Percentiles rank a stretch among this genome's conserved stretches.
Conservation (phyloP, 83 land plant species). For the Picea abies region DNA sequence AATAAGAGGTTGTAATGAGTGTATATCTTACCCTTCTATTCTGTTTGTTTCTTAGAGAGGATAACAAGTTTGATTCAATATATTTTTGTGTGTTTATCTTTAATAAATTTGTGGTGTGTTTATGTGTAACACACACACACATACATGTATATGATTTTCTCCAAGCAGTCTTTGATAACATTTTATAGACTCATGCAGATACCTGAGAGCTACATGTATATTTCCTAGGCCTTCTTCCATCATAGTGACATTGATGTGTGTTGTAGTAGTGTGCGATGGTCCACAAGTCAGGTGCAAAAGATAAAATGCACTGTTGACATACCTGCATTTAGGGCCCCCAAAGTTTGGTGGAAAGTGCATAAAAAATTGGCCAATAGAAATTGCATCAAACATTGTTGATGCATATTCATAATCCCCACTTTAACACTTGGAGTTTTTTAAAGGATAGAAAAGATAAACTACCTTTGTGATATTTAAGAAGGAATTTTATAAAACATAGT, state of each 20-base stretch:
- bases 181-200: slow-evolving; percentile 92
- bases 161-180: slow-evolving; percentile 95
- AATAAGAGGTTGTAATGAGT: no score
- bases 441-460: not conserved
- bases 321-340: slow-evolving; percentile 41
- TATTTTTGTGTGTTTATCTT: not conserved
- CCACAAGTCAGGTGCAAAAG: slow-evolving; percentile 93
- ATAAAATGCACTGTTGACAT: slow-evolving; percentile 91
- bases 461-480: not conserved
- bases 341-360: slow-evolving; percentile 3
- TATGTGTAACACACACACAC: not conserved
- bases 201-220: slow-evolving; percentile 92
- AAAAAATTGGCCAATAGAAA: not conserved
- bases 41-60: no score
- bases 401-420: not conserved
- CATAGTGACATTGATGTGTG: slow-evolving; percentile 97
- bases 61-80: not conserved
- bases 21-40: no score
- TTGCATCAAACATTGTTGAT: not conserved
- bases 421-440: not conserved
- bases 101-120: not conserved
- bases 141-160: slow-evolving; percentile 94
- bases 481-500: not conserved
- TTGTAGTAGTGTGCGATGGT: slow-evolving; percentile 96
- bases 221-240: slow-evolving; percentile 41